Base-by-base conservation (phyloP, 306 rosid genomes). In the Echinosophora koreensis region DNA sequence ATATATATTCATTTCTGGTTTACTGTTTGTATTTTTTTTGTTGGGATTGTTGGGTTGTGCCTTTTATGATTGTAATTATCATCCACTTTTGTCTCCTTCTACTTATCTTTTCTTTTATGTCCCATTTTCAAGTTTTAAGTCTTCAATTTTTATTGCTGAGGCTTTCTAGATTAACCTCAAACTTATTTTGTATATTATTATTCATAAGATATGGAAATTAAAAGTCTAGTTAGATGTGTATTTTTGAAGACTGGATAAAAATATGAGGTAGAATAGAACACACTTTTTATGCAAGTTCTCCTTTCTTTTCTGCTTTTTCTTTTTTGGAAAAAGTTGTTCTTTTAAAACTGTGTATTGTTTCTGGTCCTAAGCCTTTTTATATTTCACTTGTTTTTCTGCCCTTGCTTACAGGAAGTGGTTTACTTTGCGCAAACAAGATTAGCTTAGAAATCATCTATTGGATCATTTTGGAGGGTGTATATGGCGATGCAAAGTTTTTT, bases 401-500 rank as follows among this genome's bases (percentile, higher is more conserved):
- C 59, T 76, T 51, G 65, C 11, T 74, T 84, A 57, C 81, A 84
- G 93, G 73, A 81, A 81, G 15, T 70, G 30, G 58, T 72, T 51
- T 47, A 39, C 72, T 56, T 8, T 50, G 14, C 9, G 52, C 60
- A 16, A 38, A 51, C 9, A 41, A 42, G 6, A 68, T 47, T 11
- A 16, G 38, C 47, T 55, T 46, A 58, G 39, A 69, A 67, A 71
- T 58, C 12, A 67, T 76, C 58, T 17, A 14, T 86, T 71, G 75
- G 83, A 80, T 76, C 13, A 9, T 42, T 84, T 64, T 55, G 84
- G 73, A 38, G 59, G 77, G 65, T 57, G 66, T n/a, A 17, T 28
- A 91, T 91, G 96, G 89, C 97, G 66, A 84, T 80, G 92, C 93
- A 90, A 83, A 79, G 89, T 58, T 85, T 81, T 11, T 86, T 69